phyloP scores from a whole-genome alignment of 257 asterid species.

The Anisodus tanguticus region DNA sequence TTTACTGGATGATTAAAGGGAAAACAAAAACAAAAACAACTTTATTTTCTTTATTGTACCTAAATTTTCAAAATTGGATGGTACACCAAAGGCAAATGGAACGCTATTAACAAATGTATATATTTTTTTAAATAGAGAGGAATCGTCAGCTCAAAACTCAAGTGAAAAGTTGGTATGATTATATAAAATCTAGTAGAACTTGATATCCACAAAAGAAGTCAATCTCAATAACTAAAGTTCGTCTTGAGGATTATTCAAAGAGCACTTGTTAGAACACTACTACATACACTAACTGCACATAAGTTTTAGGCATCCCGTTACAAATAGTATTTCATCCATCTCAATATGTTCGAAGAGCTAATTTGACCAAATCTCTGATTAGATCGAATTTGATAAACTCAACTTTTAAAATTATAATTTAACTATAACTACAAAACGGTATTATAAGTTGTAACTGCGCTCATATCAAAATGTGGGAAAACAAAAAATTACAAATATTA shows the following conservation, averaged over 20 bases:
- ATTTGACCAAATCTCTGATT: background rate
- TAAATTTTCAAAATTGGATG: constrained; percentile 8
- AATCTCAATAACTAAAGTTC: background rate
- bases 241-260: too few relatives aligned
- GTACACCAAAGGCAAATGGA: background rate
- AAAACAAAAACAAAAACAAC: too few relatives aligned
- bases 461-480: too few relatives aligned
- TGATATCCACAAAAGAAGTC: background rate
- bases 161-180: background rate
- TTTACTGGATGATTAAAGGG: background rate
- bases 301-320: too few relatives aligned
- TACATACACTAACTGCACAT: too few relatives aligned
- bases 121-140: background rate
- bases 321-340: background rate
- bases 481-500: too few relatives aligned
- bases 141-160: background rate
- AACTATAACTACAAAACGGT: background rate
- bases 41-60: background rate
- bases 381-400: background rate
- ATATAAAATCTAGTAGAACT: constrained; percentile 18
- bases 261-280: too few relatives aligned
- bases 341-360: background rate
- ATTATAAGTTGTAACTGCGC: background rate
- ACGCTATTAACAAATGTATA: background rate
- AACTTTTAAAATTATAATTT: too few relatives aligned